Conservation (phyloP, 345 rosid genomes). For the Murraya koenigii region DNA sequence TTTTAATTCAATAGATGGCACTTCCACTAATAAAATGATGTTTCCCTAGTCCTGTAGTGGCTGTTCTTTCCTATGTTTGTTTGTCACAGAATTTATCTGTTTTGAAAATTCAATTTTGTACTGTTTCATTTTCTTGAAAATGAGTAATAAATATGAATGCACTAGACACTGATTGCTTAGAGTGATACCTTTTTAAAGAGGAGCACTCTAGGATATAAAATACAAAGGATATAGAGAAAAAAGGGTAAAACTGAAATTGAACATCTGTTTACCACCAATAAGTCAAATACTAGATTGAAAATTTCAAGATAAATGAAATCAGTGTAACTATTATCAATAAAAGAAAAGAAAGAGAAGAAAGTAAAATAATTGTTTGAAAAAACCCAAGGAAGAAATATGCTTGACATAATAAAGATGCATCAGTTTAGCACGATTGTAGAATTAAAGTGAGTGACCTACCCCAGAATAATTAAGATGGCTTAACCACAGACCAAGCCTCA, state of each 20-base stretch:
- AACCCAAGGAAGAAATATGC: not conserved
- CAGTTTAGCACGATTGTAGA: not conserved
- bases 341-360: not conserved
- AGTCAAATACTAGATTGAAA: not conserved
- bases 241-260: not conserved
- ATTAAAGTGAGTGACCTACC: conserved; percentile 35
- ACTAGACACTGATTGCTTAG: not conserved
- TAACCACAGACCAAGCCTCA: conserved; percentile 68
- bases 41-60: not conserved
- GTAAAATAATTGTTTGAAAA: not conserved
- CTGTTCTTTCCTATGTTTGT: not conserved
- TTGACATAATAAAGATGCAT: not conserved
- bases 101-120: not conserved
- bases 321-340: not conserved
- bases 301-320: not conserved
- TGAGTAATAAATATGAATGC: not conserved
- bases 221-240: not conserved
- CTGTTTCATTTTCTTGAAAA: not conserved
- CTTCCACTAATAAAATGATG: not conserved
- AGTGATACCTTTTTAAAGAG: not conserved
- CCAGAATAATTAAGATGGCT: conserved; percentile 38
- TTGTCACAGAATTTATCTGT: not conserved
- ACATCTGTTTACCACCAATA: not conserved
- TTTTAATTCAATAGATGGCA: not conserved
- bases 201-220: not conserved